A percentile compares a stretch with the other conserved stretches of the same genome.
Evolutionary conservation across 108 stramenopile species (phyloP).

Genomic region (Skeletonema menzelii): DNA sequence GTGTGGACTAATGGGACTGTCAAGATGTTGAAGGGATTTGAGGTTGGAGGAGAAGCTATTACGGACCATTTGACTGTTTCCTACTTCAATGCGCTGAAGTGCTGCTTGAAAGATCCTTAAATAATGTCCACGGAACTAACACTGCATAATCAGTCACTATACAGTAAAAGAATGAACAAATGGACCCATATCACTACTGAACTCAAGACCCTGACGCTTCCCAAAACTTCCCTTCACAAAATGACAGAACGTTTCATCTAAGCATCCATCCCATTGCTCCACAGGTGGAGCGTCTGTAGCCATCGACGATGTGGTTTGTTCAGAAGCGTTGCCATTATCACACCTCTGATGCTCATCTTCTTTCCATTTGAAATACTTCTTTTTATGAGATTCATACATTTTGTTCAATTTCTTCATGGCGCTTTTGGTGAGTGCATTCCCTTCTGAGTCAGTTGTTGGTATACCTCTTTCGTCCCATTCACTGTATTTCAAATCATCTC

Average conservation of each 20-base stretch:
- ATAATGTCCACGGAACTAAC: no score
- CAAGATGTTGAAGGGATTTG: slow-evolving; percentile 52
- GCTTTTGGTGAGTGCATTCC: slow-evolving; percentile 57
- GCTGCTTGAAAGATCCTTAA: not conserved
- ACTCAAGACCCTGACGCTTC: slow-evolving; percentile 60
- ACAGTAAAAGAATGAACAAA: slow-evolving; percentile 61
- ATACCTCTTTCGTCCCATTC: slow-evolving; percentile 51
- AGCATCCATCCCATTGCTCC: slow-evolving; percentile 11
- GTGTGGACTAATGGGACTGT: slow-evolving; percentile 61
- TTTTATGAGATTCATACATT: slow-evolving; percentile 52
- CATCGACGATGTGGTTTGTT: not conserved
- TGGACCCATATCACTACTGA: slow-evolving; percentile 67
- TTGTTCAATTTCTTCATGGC: slow-evolving; percentile 58
- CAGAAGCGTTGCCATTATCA: not conserved
- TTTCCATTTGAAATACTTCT: slow-evolving; percentile 53
- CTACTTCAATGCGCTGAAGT: slow-evolving; percentile 6
- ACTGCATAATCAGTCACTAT: not conserved
- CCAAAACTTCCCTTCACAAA: slow-evolving; percentile 66
- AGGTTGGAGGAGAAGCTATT: slow-evolving; percentile 63
- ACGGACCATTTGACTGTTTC: slow-evolving; percentile 70
- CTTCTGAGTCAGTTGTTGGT: slow-evolving; percentile 47
- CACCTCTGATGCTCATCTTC: not conserved
- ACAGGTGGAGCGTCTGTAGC: not conserved
- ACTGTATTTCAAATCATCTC: slow-evolving; percentile 26
- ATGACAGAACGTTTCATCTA: slow-evolving; percentile 50